Evolutionary conservation across 2,329 filamentous ascomycete species (phyloP).

Genomic region (Scorias spongiosa): DNA sequence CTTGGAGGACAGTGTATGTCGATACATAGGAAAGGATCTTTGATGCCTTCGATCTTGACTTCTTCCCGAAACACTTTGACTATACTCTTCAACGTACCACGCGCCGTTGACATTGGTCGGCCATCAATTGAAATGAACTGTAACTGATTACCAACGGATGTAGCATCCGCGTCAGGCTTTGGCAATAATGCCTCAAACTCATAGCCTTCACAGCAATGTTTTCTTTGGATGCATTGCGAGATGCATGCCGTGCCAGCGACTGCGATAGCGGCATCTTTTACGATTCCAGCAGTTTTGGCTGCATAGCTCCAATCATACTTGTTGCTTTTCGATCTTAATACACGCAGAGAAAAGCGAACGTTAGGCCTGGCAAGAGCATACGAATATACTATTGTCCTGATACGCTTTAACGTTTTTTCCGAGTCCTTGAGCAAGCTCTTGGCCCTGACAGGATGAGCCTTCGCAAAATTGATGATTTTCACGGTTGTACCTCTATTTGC

Average conservation of each 20-base stretch:
- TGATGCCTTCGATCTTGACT: conserved; percentile 26
- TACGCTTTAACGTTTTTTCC: conserved; percentile 39
- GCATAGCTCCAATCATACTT: conserved; percentile 47
- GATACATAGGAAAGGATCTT: conserved; percentile 47
- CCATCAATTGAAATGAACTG: conserved; percentile 54
- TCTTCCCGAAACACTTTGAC: conserved; percentile 37
- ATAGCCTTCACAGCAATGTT: conserved; percentile 25
- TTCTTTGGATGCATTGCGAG: conserved; percentile 36
- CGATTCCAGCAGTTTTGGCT: conserved; percentile 33
- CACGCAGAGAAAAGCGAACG: conserved; percentile 45
- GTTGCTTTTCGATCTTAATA: conserved; percentile 37
- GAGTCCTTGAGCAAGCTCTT: conserved; percentile 43
- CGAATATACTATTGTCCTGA: conserved; percentile 45
- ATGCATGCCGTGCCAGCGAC: conserved; percentile 40
- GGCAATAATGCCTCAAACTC: conserved; percentile 45
- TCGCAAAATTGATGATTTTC: conserved; percentile 43
- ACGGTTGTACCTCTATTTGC: conserved; percentile 57
- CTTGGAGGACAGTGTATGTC: conserved; percentile 45
- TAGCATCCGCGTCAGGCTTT: conserved; percentile 27
- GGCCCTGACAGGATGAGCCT: conserved; percentile 46
- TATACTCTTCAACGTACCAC: conserved; percentile 47
- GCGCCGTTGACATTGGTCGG: conserved; percentile 43
- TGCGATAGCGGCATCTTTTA: conserved; percentile 45
- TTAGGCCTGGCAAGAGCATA: conserved; percentile 52
- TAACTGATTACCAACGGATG: conserved; percentile 26